phyloP scores from a whole-genome alignment of 2,329 filamentous ascomycete species.

The Botryotinia globosa region DNA sequence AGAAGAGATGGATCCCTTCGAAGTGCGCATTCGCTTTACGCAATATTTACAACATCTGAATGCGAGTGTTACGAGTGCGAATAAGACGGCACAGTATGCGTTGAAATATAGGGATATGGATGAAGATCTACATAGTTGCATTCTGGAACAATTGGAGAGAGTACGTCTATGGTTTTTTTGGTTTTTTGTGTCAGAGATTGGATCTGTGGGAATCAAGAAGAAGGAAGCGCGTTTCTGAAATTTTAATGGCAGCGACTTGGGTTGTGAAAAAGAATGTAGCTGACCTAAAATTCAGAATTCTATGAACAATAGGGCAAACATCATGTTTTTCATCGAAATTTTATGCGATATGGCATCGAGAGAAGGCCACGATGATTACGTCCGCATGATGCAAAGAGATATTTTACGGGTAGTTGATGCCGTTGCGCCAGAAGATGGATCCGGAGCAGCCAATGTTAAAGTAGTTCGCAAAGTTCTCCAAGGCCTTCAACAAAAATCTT shows the following conservation, averaged over 20 bases:
- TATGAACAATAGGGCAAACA: constrained; percentile 96
- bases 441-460: constrained; percentile 89
- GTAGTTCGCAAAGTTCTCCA: constrained; percentile 78
- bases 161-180: constrained; percentile 45
- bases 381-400: constrained; percentile 92
- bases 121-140: constrained; percentile 96
- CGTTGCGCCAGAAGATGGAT: constrained; percentile 82
- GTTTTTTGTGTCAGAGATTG: neutral
- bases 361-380: constrained; percentile 77
- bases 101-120: constrained; percentile 92
- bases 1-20: constrained; percentile 68
- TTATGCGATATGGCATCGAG: constrained; percentile 64
- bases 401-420: constrained; percentile 89
- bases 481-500: constrained; percentile 65
- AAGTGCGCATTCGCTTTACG: constrained; percentile 97
- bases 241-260: neutral
- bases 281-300: constrained; percentile 58
- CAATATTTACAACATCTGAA: constrained; percentile 85
- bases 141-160: constrained; percentile 88
- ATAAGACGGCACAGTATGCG: constrained; percentile 93
- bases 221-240: too few species aligned
- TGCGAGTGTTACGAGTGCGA: constrained; percentile 81
- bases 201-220: neutral
- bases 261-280: neutral
- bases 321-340: constrained; percentile 98